These are phyloP conservation scores for Boletus vinaceobasis DNA, from an alignment of 768 basidiomycete genomes.

Conservation along the genomic window DNA sequence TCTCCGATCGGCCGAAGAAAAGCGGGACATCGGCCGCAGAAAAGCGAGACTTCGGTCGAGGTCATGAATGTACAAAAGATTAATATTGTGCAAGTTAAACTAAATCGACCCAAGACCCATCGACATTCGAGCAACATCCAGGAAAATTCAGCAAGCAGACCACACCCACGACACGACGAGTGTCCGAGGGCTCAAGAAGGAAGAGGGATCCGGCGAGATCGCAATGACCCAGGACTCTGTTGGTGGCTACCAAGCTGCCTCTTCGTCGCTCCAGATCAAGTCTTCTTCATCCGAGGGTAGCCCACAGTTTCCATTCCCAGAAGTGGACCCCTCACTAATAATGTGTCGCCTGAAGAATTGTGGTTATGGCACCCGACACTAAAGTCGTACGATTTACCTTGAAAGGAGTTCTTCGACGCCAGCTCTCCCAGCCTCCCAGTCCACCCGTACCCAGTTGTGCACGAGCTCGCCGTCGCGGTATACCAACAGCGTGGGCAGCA, in stretches of 20 bases:
- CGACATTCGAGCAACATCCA: background rate
- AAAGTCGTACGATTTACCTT: slow-evolving; percentile 38
- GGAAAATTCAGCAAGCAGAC: background rate
- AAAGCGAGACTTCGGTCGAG: too few relatives aligned
- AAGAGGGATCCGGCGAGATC: background rate
- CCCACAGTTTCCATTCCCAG: slow-evolving; percentile 42
- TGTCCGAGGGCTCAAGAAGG: too few relatives aligned
- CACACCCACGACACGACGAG: background rate
- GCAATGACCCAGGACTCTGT: background rate
- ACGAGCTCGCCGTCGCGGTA: slow-evolving; percentile 80
- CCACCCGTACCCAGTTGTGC: slow-evolving; percentile 85
- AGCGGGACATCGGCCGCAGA: too few relatives aligned
- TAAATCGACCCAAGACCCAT: background rate
- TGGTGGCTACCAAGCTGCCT: slow-evolving; percentile 25
- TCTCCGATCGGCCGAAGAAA: background rate
- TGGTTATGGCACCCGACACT: background rate
- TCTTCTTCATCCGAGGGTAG: slow-evolving; percentile 51
- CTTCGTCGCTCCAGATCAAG: slow-evolving; percentile 51
- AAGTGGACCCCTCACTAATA: slow-evolving; percentile 9
- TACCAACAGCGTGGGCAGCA: slow-evolving; percentile 75
- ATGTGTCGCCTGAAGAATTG: slow-evolving; percentile 24
- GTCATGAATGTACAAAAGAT: background rate
- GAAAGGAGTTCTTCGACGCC: slow-evolving; percentile 67
- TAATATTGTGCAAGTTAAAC: background rate
- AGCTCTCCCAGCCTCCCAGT: slow-evolving; percentile 75